Percentiles rank a stretch among this genome's conserved stretches.
These are phyloP conservation scores for Eimeria praecox DNA, from an alignment of 169 alveolate species.

Conservation along the genomic window DNA sequence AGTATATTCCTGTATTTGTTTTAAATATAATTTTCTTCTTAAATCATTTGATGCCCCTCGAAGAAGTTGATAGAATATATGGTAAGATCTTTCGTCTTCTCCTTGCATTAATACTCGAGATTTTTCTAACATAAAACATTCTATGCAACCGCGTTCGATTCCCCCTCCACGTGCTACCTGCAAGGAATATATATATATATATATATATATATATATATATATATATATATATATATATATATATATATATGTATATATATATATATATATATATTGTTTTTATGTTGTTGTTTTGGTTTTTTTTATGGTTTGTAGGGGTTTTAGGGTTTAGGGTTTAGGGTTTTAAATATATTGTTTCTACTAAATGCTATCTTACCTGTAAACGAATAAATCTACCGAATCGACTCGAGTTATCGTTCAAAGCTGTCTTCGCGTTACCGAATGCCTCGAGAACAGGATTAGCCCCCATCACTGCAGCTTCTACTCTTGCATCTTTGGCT, in stretches of 20 bases:
- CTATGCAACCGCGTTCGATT: conserved; percentile 92
- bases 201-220: background rate
- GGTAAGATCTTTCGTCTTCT: conserved; percentile 96
- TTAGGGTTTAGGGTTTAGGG: conserved; percentile 9
- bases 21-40: background rate
- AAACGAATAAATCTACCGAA: conserved; percentile 98
- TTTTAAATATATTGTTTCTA: background rate
- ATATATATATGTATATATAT: background rate
- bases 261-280: background rate
- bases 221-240: too few species aligned
- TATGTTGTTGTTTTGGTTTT: background rate
- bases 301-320: background rate
- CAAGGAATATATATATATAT: background rate
- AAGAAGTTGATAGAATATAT: conserved; percentile 96
- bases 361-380: conserved; percentile 85
- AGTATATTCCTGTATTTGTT: background rate
- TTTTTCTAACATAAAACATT: conserved; percentile 97
- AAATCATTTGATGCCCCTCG: conserved; percentile 90
- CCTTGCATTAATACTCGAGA: conserved; percentile 95
- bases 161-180: conserved; percentile 88
- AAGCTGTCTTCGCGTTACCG: conserved; percentile 95
- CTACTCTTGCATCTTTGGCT: conserved; percentile 49
- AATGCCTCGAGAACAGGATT: conserved; percentile 84
- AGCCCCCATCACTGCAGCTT: conserved; percentile 88
- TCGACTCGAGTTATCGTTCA: conserved; percentile 98